These are phyloP conservation scores for Tylopilus orsonianus DNA, from an alignment of 1,284 basidiomycete species.

Conservation along the genomic window DNA sequence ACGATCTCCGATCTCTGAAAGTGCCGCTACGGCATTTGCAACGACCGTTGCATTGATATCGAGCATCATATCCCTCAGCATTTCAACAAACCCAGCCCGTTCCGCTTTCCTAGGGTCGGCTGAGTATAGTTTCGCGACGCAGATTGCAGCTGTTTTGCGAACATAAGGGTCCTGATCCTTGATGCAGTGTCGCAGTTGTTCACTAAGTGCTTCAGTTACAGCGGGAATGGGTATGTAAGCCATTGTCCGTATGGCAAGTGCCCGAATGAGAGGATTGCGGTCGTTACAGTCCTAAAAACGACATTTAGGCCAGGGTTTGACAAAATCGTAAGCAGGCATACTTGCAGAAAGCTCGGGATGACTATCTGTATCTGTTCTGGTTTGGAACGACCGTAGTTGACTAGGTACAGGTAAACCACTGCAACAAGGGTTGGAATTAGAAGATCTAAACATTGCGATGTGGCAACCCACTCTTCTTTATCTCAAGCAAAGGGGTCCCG, in stretches of 20 bases:
- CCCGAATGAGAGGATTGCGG: slow-evolving; percentile 88
- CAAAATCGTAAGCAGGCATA: slow-evolving; percentile 32
- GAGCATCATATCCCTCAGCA: slow-evolving; percentile 85
- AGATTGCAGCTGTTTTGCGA: slow-evolving; percentile 94
- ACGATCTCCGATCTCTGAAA: slow-evolving; percentile 88
- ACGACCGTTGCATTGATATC: slow-evolving; percentile 95
- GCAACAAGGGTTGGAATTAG: slow-evolving; percentile 10
- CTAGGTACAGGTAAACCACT: slow-evolving; percentile 94
- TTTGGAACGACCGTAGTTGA: slow-evolving; percentile 88
- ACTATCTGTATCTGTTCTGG: slow-evolving; percentile 87
- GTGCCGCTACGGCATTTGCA: slow-evolving; percentile 91
- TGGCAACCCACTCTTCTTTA: slow-evolving; percentile 90
- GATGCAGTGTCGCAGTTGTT: slow-evolving; percentile 84
- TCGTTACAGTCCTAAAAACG: slow-evolving; percentile 80
- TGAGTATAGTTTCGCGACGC: slow-evolving; percentile 87
- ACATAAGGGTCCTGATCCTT: slow-evolving; percentile 93
- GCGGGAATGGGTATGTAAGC: slow-evolving; percentile 89
- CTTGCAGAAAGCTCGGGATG: slow-evolving; percentile 88
- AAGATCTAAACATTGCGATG: not conserved
- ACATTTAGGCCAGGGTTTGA: slow-evolving; percentile 2
- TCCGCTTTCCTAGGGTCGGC: slow-evolving; percentile 85
- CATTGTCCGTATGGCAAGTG: slow-evolving; percentile 93
- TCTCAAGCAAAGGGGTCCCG: slow-evolving; percentile 87
- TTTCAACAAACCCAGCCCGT: slow-evolving; percentile 80
- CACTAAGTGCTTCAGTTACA: slow-evolving; percentile 77